Evolutionary conservation across 495 filamentous ascomycete genomes (phyloP).

Genomic region (Xylaria curta): DNA sequence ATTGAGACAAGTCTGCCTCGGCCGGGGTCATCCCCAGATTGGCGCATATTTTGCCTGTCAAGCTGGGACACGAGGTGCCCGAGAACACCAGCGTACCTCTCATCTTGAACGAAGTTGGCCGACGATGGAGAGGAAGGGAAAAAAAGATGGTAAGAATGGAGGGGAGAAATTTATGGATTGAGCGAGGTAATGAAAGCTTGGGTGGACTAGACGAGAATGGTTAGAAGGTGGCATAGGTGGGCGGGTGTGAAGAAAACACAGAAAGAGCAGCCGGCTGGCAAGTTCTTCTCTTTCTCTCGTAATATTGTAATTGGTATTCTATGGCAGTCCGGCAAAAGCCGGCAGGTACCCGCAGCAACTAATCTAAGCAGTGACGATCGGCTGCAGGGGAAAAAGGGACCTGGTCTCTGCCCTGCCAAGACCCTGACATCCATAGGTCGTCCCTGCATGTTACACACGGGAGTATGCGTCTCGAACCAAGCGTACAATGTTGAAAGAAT

Average conservation of each 20-base stretch:
- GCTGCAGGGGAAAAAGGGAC: no score
- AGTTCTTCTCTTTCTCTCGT: background rate
- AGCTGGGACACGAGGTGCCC: conserved; percentile 62
- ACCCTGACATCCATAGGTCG: no score
- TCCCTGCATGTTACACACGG: no score
- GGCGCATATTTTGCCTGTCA: conserved; percentile 64
- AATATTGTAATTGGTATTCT: background rate
- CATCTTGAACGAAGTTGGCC: conserved; percentile 45
- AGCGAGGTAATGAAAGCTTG: conserved; percentile 14
- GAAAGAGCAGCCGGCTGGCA: background rate
- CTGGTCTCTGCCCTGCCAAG: no score
- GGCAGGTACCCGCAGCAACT: background rate
- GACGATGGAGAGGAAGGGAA: conserved; percentile 29
- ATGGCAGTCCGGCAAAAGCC: background rate
- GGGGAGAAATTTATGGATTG: conserved; percentile 39
- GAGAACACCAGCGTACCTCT: conserved; percentile 64
- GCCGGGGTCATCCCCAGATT: conserved; percentile 64
- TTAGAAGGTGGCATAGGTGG: background rate
- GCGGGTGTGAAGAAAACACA: background rate
- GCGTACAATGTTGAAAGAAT: background rate
- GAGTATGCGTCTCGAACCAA: no score
- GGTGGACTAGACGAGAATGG: conserved; percentile 9
- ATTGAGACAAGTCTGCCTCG: conserved; percentile 64
- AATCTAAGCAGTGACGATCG: no score
- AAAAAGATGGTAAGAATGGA: conserved; percentile 37